A percentile compares a stretch with the other conserved stretches of the same genome.
These are phyloP conservation scores for Lactarius hatsudake DNA, from an alignment of 768 basidiomycete genomes.

Conservation along the genomic window DNA sequence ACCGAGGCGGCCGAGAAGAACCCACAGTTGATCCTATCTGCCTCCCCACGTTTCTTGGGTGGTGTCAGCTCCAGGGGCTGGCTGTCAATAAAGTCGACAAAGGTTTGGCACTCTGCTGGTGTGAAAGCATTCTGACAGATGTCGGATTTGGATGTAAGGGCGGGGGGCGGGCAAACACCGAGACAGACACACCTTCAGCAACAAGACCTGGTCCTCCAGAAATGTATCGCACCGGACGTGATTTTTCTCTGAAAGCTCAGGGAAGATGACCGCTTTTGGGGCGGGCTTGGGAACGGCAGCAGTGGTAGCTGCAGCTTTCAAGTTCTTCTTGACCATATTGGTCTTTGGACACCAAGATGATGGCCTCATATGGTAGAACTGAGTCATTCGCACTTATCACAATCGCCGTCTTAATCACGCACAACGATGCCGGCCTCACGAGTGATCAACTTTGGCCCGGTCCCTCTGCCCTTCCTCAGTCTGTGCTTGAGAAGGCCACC, in stretches of 20 bases:
- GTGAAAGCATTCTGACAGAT: conserved; percentile 51
- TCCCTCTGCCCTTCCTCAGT: conserved; percentile 86
- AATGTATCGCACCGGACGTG: conserved; percentile 31
- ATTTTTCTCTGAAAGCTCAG: conserved; percentile 17
- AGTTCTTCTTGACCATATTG: conserved; percentile 20
- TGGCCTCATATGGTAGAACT: neutral
- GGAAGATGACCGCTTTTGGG: conserved; percentile 11
- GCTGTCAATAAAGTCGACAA: conserved; percentile 55
- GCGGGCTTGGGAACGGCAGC: neutral
- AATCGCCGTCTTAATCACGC: neutral
- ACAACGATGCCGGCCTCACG: conserved; percentile 44
- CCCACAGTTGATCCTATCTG: conserved; percentile 66
- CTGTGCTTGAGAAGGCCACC: conserved; percentile 80
- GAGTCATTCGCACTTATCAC: neutral
- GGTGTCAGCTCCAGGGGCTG: conserved; percentile 64
- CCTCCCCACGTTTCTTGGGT: conserved; percentile 70
- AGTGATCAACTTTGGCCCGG: conserved; percentile 89
- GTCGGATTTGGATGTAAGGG: neutral
- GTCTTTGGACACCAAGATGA: neutral
- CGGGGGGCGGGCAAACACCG: neutral
- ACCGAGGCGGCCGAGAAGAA: conserved; percentile 1
- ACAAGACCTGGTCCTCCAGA: conserved; percentile 62
- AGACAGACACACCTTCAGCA: conserved; percentile 49
- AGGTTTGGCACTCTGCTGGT: conserved; percentile 58
- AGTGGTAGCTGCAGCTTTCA: neutral